Conservation (phyloP, 352 stramenopile genomes). For the Thalassiosira sp. region DNA sequence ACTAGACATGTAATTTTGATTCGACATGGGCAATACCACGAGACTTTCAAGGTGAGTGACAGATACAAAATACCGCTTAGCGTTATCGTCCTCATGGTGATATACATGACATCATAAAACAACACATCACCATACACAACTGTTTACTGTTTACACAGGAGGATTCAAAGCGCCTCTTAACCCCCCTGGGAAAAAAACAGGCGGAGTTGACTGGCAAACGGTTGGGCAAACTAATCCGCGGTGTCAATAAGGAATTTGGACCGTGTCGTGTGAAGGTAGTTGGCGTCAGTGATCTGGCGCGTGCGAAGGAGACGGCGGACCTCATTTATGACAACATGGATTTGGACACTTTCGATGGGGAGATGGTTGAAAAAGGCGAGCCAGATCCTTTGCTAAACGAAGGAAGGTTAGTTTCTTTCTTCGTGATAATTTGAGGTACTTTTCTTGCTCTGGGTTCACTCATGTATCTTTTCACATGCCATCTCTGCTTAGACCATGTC, state of each 20-base stretch:
- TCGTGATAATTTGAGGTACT: neutral
- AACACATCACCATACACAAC: conserved; percentile 1
- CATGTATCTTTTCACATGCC: too few species aligned
- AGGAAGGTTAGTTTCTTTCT: conserved; percentile 55
- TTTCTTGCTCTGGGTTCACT: neutral
- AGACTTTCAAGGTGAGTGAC: conserved; percentile 62
- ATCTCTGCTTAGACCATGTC: conserved; percentile 53
- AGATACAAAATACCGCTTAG: too few species aligned
- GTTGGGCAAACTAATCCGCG: conserved; percentile 63
- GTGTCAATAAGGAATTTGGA: conserved; percentile 63
- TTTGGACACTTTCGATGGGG: conserved; percentile 22
- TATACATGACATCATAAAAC: conserved; percentile 6
- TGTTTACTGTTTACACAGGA: conserved; percentile 36
- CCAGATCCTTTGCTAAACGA: conserved; percentile 81
- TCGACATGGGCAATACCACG: conserved; percentile 85
- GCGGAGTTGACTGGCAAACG: conserved; percentile 75
- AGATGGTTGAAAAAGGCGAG: conserved; percentile 48
- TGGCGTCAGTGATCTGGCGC: conserved; percentile 77
- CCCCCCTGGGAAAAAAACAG: conserved; percentile 77
- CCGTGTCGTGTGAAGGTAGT: conserved; percentile 77
- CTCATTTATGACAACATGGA: conserved; percentile 78
- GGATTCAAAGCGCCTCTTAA: conserved; percentile 80
- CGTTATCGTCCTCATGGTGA: neutral
- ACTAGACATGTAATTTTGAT: conserved; percentile 83
- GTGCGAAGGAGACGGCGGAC: conserved; percentile 83